Conservation (phyloP, 2,329 filamentous ascomycete species). For the Zymoseptoria brevis region DNA sequence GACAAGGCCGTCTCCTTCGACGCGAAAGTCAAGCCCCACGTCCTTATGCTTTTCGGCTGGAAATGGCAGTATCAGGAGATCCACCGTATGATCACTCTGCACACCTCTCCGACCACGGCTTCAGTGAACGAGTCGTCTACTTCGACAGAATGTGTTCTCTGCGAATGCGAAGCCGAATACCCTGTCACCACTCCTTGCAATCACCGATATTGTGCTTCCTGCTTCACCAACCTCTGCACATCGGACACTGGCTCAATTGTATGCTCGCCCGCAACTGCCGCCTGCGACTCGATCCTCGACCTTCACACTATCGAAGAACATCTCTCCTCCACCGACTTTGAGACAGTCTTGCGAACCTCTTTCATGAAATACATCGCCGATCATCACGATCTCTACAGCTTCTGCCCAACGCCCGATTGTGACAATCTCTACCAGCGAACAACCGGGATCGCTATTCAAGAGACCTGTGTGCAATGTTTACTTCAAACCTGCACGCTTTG, state of each 20-base stretch:
- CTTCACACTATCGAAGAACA: not conserved
- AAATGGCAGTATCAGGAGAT: not conserved
- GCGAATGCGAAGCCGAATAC: conserved; percentile 4
- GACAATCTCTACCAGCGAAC: conserved; percentile 1
- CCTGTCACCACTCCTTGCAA: not conserved
- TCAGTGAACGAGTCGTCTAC: no score
- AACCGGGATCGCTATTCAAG: not conserved
- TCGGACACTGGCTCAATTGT: no score
- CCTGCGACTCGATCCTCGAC: not conserved
- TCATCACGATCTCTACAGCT: not conserved
- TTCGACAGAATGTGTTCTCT: conserved; percentile 8
- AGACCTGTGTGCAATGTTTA: conserved; percentile 1
- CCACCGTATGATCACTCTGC: not conserved
- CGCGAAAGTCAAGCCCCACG: not conserved
- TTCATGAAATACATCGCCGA: conserved; percentile 1
- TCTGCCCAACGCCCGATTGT: conserved; percentile 9
- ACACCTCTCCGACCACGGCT: no score
- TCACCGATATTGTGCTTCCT: not conserved
- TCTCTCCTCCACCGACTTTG: not conserved
- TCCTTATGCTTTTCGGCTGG: not conserved
- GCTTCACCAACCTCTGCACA: no score
- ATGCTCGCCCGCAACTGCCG: no score
- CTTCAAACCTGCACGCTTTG: not conserved
- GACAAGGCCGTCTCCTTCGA: not conserved
- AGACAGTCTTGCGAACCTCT: not conserved